Percentiles rank a stretch among this genome's conserved stretches.
Evolutionary conservation across 2,329 filamentous ascomycete species (phyloP).

Genomic region (Paraphaeosphaeria minitans): DNA sequence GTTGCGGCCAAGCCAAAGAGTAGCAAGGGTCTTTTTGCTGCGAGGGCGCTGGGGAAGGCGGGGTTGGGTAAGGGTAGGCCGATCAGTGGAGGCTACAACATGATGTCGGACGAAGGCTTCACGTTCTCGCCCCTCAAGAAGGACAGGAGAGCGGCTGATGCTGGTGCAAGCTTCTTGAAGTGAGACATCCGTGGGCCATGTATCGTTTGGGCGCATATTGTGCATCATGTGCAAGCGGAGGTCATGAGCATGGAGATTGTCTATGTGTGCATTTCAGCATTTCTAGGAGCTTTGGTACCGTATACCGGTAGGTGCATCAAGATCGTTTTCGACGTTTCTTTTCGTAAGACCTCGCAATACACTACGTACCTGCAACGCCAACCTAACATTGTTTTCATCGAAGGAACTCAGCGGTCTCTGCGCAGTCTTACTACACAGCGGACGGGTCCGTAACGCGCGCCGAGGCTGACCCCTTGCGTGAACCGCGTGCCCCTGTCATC

Average conservation of each 20-base stretch:
- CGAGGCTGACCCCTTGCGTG: neutral
- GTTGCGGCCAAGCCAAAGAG: conserved; percentile 40
- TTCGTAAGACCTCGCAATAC: too few relatives aligned
- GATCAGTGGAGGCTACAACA: conserved; percentile 42
- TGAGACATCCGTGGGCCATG: conserved; percentile 3
- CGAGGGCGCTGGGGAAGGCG: conserved; percentile 43
- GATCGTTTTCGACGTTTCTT: too few relatives aligned
- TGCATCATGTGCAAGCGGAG: neutral
- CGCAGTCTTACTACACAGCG: neutral
- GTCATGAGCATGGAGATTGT: neutral
- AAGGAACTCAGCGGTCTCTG: too few relatives aligned
- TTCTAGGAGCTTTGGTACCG: neutral
- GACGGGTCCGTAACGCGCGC: neutral
- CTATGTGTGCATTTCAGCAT: neutral
- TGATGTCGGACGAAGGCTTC: conserved; percentile 47
- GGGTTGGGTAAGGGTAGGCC: conserved; percentile 38
- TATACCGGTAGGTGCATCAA: neutral
- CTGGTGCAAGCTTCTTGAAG: conserved; percentile 33
- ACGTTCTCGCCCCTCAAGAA: conserved; percentile 49
- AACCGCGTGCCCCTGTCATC: neutral
- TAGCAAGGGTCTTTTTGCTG: conserved; percentile 46
- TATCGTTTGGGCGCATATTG: neutral
- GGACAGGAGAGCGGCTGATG: conserved; percentile 34
- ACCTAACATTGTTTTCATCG: too few relatives aligned
- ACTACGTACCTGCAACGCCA: too few relatives aligned